Conservation (phyloP, 2,329 filamentous ascomycete species). For the Trichoderma simmonsii region DNA sequence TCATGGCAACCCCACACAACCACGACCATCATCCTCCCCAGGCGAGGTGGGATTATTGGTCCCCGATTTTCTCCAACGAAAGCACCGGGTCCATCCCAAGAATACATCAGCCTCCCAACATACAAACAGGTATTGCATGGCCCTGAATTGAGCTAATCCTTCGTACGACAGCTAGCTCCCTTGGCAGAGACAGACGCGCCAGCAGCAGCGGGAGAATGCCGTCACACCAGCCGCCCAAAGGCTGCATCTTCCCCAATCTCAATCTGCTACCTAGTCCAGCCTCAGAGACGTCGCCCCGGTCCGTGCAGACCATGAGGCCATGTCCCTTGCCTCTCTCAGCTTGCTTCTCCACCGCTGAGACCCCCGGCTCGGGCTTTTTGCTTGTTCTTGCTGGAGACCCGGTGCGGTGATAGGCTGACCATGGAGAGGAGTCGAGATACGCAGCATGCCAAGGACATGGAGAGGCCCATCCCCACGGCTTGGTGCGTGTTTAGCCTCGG, state of each 20-base stretch:
- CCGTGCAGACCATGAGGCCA: slow-evolving; percentile 2
- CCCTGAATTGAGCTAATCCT: neutral
- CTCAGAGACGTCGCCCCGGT: neutral
- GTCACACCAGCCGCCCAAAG: neutral
- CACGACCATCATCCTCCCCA: neutral
- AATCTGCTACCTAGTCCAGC: neutral
- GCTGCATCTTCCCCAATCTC: neutral
- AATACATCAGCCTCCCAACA: neutral
- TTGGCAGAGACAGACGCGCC: neutral
- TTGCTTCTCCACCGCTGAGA: slow-evolving; percentile 2
- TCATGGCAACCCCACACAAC: neutral
- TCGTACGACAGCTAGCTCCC: neutral
- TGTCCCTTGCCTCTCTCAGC: slow-evolving; percentile 12
- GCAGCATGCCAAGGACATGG: neutral
- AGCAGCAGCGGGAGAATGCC: neutral
- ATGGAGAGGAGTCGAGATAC: neutral
- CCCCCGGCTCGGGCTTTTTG: slow-evolving; percentile 2
- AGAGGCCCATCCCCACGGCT: neutral
- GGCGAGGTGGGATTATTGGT: neutral
- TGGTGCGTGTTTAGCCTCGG: slow-evolving; percentile 1
- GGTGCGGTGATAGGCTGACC: slow-evolving; percentile 1
- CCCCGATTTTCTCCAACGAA: neutral
- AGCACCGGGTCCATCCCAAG: neutral
- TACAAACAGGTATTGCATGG: neutral
- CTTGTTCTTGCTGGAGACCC: neutral